phyloP scores from a whole-genome alignment of 2,329 filamentous ascomycete species.

The Delphinella strobiligena region DNA sequence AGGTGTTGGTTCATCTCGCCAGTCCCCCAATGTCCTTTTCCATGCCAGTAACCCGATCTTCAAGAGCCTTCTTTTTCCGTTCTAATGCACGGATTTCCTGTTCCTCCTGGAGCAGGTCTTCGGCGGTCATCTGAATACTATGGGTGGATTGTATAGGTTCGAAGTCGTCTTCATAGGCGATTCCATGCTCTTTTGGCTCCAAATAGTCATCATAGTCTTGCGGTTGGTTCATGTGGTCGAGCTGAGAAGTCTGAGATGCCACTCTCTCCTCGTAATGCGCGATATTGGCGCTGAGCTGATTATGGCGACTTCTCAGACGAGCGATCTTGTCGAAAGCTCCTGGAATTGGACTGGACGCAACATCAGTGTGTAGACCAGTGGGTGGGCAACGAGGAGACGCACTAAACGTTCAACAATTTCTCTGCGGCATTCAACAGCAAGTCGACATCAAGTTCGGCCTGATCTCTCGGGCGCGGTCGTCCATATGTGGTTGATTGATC shows the following conservation, averaged over 20 bases:
- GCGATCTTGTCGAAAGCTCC: constrained; percentile 69
- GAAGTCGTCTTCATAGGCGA: constrained; percentile 44
- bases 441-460: constrained; percentile 74
- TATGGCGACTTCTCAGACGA: constrained; percentile 57
- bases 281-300: constrained; percentile 60
- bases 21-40: constrained; percentile 55
- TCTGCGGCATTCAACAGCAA: constrained; percentile 75
- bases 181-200: constrained; percentile 33
- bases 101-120: constrained; percentile 57
- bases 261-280: constrained; percentile 72
- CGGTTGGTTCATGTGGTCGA: constrained; percentile 55
- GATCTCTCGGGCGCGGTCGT: constrained; percentile 33
- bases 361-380: neutral
- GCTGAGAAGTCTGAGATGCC: constrained; percentile 58
- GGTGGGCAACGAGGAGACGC: no score
- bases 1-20: constrained; percentile 31
- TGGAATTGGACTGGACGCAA: constrained; percentile 47
- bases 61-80: constrained; percentile 47
- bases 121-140: constrained; percentile 46
- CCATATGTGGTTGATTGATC: constrained; percentile 16
- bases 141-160: constrained; percentile 28
- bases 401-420: constrained; percentile 81
- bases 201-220: constrained; percentile 20
- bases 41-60: constrained; percentile 55
- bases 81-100: constrained; percentile 55